Percentiles rank a stretch among this genome's conserved stretches.
These are phyloP conservation scores for Neurospora sp. DNA, from an alignment of 495 filamentous ascomycete species.

Conservation along the genomic window DNA sequence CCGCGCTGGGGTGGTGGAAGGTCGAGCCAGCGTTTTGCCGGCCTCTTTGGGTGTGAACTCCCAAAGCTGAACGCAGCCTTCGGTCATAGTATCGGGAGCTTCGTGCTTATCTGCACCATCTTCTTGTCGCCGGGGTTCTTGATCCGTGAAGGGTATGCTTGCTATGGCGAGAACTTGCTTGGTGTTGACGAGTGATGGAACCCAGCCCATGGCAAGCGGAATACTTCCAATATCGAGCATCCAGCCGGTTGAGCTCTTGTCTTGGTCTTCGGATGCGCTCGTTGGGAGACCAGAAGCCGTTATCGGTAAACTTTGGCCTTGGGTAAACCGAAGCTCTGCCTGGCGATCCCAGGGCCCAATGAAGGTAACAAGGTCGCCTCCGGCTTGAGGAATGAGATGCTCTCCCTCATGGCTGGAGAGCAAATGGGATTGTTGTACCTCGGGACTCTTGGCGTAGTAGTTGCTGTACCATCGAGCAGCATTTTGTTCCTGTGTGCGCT, in stretches of 20 bases:
- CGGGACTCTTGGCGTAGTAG: constrained; percentile 7
- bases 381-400: constrained; percentile 20
- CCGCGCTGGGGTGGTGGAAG: constrained; percentile 15
- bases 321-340: constrained; percentile 21
- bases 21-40: constrained; percentile 7
- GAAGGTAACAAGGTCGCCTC: constrained; percentile 22
- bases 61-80: constrained; percentile 35
- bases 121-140: constrained; percentile 16
- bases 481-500: constrained; percentile 15
- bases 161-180: constrained; percentile 35
- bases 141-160: constrained; percentile 34
- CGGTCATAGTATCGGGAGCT: constrained; percentile 8
- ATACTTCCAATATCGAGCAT: constrained; percentile 36
- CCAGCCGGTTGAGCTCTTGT: constrained; percentile 23
- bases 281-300: constrained; percentile 8
- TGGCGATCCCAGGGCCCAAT: constrained; percentile 29
- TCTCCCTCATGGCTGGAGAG: constrained; percentile 14
- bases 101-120: constrained; percentile 9
- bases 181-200: constrained; percentile 19
- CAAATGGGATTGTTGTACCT: constrained; percentile 13
- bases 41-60: constrained; percentile 19
- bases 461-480: constrained; percentile 23
- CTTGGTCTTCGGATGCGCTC: constrained; percentile 4
- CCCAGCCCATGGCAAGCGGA: constrained; percentile 34
- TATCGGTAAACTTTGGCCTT: constrained; percentile 21